Percentiles rank a stretch among this genome's conserved stretches.
phyloP scores from a whole-genome alignment of 192 early-diverging fungal species.

The Backusella tarrabulga region DNA sequence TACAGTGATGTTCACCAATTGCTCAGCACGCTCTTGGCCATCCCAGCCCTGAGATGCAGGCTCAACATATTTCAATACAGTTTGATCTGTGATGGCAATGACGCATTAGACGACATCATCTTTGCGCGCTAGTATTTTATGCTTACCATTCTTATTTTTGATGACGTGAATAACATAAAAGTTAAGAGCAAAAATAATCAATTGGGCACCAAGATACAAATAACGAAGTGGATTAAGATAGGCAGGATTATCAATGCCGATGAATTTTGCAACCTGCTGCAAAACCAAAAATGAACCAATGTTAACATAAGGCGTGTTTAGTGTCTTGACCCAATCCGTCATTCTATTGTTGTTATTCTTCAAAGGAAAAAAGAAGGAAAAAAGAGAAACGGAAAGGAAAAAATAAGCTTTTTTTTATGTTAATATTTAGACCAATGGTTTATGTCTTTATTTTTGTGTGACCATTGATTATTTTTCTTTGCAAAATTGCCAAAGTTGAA shows the following conservation, averaged over 20 bases:
- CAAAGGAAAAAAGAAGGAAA: background rate
- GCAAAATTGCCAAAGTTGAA: background rate
- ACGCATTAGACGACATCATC: background rate
- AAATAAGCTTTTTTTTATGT: background rate
- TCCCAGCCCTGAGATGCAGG: slow-evolving; percentile 56
- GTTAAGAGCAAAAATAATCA: slow-evolving; percentile 44
- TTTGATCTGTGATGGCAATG: slow-evolving; percentile 56
- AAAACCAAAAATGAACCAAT: slow-evolving; percentile 54
- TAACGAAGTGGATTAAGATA: slow-evolving; percentile 55
- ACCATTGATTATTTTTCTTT: background rate
- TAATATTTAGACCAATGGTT: background rate
- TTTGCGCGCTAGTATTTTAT: background rate
- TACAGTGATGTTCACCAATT: slow-evolving; percentile 33
- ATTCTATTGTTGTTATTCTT: background rate
- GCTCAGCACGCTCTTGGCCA: slow-evolving; percentile 34
- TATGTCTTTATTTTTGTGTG: background rate
- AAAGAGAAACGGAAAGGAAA: background rate
- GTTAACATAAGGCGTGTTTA: slow-evolving; percentile 39
- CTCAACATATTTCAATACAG: slow-evolving; percentile 77
- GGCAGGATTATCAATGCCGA: slow-evolving; percentile 57
- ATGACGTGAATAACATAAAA: slow-evolving; percentile 47
- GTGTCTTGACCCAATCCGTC: background rate
- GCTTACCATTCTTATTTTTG: slow-evolving; percentile 68
- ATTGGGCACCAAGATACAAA: slow-evolving; percentile 58
- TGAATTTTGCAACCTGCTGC: slow-evolving; percentile 59